phyloP scores from a whole-genome alignment of 179 eudicot species.

The Patellifolia procumbens region DNA sequence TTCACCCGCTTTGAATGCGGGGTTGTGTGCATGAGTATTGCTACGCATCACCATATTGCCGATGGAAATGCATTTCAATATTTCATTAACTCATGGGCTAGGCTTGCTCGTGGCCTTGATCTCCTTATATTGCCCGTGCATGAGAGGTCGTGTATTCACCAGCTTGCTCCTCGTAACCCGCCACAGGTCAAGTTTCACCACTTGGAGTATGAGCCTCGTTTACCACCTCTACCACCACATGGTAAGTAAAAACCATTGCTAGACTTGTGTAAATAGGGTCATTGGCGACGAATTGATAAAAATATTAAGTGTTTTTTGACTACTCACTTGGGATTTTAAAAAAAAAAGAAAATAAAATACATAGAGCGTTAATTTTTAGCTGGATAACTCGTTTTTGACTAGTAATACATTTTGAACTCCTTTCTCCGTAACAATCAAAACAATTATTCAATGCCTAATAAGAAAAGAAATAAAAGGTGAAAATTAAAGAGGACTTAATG shows the following conservation, averaged over 20 bases:
- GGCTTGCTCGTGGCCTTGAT: conserved; percentile 69
- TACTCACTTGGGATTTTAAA: too few species aligned
- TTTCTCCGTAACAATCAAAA: too few species aligned
- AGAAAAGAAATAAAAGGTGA: too few species aligned
- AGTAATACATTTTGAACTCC: too few species aligned
- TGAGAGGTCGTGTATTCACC: conserved; percentile 46
- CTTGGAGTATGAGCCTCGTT: conserved; percentile 42
- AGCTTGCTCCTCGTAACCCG: conserved; percentile 58
- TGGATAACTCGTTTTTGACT: too few species aligned
- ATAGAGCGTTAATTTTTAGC: too few species aligned
- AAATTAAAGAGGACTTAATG: too few species aligned
- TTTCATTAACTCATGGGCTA: conserved; percentile 68
- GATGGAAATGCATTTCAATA: conserved; percentile 63
- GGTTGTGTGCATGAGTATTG: conserved; percentile 71
- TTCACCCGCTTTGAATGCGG: conserved; percentile 74
- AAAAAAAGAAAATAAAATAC: too few species aligned
- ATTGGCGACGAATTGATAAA: too few species aligned
- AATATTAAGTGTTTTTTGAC: too few species aligned
- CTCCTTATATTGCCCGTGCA: conserved; percentile 55
- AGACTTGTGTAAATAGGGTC: too few species aligned
- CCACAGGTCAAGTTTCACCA: conserved; percentile 59
- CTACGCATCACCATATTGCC: conserved; percentile 64
- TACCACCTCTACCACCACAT: conserved; percentile 14
- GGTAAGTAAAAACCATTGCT: neutral
- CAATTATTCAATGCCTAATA: too few species aligned